Evolutionary conservation across 805 yeast species (phyloP).

Genomic region (Teunomyces gatunensis): DNA sequence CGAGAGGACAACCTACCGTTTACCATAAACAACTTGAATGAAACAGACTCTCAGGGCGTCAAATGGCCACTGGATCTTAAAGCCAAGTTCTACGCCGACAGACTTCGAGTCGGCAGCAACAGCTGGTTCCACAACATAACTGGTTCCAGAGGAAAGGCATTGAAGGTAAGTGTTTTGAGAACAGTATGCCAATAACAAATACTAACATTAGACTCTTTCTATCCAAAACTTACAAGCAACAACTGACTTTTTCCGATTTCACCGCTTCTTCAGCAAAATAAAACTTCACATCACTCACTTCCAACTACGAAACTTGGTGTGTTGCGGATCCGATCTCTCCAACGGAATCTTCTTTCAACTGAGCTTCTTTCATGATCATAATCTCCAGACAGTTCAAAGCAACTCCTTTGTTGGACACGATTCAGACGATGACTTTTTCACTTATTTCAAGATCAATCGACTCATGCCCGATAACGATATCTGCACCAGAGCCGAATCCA

Average conservation of each 20-base stretch:
- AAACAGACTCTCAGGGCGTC: slow-evolving; percentile 36
- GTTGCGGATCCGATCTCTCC: slow-evolving; percentile 30
- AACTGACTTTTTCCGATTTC: slow-evolving; percentile 38
- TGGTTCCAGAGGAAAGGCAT: slow-evolving; percentile 31
- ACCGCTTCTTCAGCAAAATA: slow-evolving; percentile 40
- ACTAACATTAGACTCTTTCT: slow-evolving; percentile 5
- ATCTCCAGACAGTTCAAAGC: slow-evolving; percentile 24
- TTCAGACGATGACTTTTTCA: slow-evolving; percentile 26
- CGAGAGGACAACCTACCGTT: slow-evolving; percentile 37
- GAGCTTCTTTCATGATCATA: slow-evolving; percentile 30
- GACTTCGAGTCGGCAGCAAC: slow-evolving; percentile 31
- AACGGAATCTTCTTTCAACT: slow-evolving; percentile 42
- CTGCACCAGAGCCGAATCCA: slow-evolving; percentile 13
- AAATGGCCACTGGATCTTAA: slow-evolving; percentile 33
- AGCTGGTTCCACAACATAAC: slow-evolving; percentile 41
- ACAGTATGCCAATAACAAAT: background rate
- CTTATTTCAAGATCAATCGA: slow-evolving; percentile 36
- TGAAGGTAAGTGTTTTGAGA: slow-evolving; percentile 25
- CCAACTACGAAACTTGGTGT: slow-evolving; percentile 53
- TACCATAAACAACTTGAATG: slow-evolving; percentile 6
- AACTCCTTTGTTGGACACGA: slow-evolving; percentile 11
- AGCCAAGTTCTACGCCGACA: slow-evolving; percentile 30
- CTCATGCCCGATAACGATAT: slow-evolving; percentile 27
- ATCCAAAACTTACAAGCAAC: slow-evolving; percentile 9
- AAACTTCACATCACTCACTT: slow-evolving; percentile 54